Base-by-base conservation (phyloP, 1,284 basidiomycete species). In the Ceratobasidium sp. region DNA sequence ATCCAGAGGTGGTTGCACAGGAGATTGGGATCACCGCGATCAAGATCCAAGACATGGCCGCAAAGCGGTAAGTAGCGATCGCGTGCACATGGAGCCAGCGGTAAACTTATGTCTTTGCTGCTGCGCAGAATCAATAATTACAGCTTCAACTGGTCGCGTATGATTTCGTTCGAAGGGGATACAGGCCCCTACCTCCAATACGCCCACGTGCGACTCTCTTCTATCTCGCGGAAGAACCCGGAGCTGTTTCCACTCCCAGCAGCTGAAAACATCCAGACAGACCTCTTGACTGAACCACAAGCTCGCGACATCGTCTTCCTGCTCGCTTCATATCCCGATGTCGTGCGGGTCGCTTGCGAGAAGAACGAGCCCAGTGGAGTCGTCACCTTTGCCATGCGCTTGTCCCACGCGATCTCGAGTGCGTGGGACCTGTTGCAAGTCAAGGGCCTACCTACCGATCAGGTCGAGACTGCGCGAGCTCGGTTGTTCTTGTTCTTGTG, bases 41-140 rank as follows among this genome's bases (percentile, higher is more conserved):
- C 81, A 99, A 99, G 86, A 96, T 99, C 79, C 98, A 99, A 83
- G 97, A 99, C 82, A 96, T 98, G 95, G 87, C 91, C 53, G 95
- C 93, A 31, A 98, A 96, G 83, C 86, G 94, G 94, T 94, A 79
- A 61, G 86, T 81, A 13, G 31, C 59, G 8, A 27, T 37, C 13
- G 7, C 41, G 62, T 29, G 34, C 51, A 7, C 48, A 51, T 51
- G 56, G 49, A 34, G 54, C 49, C 39, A 58, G 37, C 19, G 39
- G 24, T 51, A 27, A 14, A n/a, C 46, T 58, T 69, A 48, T 68
- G 74, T 76, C n/a, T 59, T 65, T 54, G 62, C 13, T 48, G 54
- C 13, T 41, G 13, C 59, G 24, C 78, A 96, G 97, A 77, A 93
- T 98, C 82, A 98, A 98, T 84, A 96, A 98, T 85, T 99, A 99